Base-by-base conservation (phyloP, 2,329 filamentous ascomycete species). In the Fusarium cicatricum region DNA sequence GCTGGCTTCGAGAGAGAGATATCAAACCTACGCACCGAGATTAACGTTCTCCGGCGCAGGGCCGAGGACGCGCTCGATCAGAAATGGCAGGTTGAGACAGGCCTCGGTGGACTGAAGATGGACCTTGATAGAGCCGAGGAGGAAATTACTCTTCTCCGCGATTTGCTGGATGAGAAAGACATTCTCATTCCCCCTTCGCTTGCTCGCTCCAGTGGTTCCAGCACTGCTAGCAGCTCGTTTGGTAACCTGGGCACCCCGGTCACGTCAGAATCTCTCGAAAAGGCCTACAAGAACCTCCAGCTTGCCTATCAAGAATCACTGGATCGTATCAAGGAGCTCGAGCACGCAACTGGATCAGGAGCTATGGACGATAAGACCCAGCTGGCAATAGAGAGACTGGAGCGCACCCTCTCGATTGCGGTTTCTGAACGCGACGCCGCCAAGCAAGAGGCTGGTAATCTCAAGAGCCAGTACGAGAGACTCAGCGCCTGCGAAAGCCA, bases 51-150 rank as follows among this genome's bases (percentile, higher is more conserved):
- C 52, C 88, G 95, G 37, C 89, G 89, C 58, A 87, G 95, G 48
- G 94, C 94, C 26, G 94, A 99, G 68, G 94, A 98, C 62, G 94
- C 94, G 14, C 83, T 98, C 12, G 92, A 97, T 70, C 91, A 96
- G 70, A 98, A 98, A 75, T 98, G 91, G 89, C 90, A 96, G 71
- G 94, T 93, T 58, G 94, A 97, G 76, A 96, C 96, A 76, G 92
- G 92, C 15, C 80, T 98, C 2, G 84, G 86, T 46, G 92, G 93
- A 50, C 78, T 98, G 52, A 96, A 97, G 78, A 97, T 97, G 90
- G 94, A 98, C 71, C 85, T 99, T 36, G 95, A 98, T 74, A 90
- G 93, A 59, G 93, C 95, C 21, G 92, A 97, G 74, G 90, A 95
- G 72, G 95, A 99, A 77, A 96, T 96, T 26, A 81, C 85, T 34